Evolutionary conservation across 2,329 filamentous ascomycete species (phyloP).

Genomic region (Pseudogymnoascus sp.): DNA sequence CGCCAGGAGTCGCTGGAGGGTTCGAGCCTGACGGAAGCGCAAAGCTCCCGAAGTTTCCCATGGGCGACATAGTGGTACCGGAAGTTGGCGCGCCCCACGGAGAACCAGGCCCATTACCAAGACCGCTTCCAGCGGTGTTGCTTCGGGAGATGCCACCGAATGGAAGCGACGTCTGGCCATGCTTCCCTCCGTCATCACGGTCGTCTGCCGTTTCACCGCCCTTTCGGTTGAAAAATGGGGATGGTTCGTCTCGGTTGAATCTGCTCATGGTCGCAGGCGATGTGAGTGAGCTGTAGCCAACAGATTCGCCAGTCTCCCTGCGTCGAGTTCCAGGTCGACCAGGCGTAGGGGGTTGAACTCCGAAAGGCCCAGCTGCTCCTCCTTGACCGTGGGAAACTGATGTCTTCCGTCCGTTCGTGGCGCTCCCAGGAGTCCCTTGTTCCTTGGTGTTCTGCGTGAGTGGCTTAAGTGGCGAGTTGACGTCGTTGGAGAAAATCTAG

Average conservation of each 20-base stretch:
- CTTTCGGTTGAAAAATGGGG: slow-evolving; percentile 51
- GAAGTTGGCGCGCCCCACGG: slow-evolving; percentile 37
- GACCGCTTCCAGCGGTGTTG: slow-evolving; percentile 43
- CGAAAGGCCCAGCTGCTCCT: slow-evolving; percentile 52
- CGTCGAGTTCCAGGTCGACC: slow-evolving; percentile 69
- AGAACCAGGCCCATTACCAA: slow-evolving; percentile 37
- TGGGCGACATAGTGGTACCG: slow-evolving; percentile 60
- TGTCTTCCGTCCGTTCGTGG: slow-evolving; percentile 64
- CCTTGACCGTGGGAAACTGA: slow-evolving; percentile 64
- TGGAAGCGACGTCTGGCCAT: slow-evolving; percentile 26
- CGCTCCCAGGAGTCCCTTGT: slow-evolving; percentile 47
- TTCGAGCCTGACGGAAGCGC: slow-evolving; percentile 50
- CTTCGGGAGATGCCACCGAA: slow-evolving; percentile 46
- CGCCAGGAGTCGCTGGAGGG: slow-evolving; percentile 48
- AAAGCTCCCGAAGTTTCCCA: slow-evolving; percentile 88
- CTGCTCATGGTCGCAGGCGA: slow-evolving; percentile 56
- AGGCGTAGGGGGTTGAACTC: slow-evolving; percentile 64
- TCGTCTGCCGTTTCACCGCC: slow-evolving; percentile 36
- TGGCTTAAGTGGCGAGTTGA: slow-evolving; percentile 90
- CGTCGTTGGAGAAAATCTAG: slow-evolving; percentile 73
- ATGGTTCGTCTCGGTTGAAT: slow-evolving; percentile 54
- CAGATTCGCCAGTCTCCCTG: slow-evolving; percentile 71
- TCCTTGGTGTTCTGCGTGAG: slow-evolving; percentile 60
- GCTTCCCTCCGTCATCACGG: slow-evolving; percentile 27
- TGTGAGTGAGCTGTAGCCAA: slow-evolving; percentile 48